A percentile compares a stretch with the other conserved stretches of the same genome.
phyloP scores from a whole-genome alignment of 2,329 filamentous ascomycete genomes.

The Camillea tinctor region DNA sequence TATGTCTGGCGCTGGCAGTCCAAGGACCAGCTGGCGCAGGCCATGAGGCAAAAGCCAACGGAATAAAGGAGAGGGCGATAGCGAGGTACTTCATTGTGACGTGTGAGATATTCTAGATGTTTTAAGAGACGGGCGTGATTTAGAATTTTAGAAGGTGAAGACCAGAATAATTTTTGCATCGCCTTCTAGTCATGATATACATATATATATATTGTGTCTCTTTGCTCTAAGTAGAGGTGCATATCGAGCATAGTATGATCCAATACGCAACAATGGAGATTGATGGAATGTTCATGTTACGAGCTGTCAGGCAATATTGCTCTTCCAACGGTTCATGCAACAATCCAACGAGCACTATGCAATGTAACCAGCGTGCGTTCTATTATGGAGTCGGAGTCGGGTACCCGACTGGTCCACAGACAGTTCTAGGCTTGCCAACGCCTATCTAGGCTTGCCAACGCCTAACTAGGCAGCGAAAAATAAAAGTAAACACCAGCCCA shows the following conservation, averaged over 20 bases:
- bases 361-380: not conserved
- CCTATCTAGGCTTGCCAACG: too few relatives aligned
- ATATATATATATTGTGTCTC: too few relatives aligned
- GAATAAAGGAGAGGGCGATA: not conserved
- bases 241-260: not conserved
- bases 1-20: not conserved
- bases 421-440: not conserved
- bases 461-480: not conserved
- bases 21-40: not conserved
- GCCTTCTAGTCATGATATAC: too few relatives aligned
- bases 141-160: too few relatives aligned
- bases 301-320: not conserved
- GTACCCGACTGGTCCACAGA: not conserved
- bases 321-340: not conserved
- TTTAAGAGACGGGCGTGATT: not conserved
- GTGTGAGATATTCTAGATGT: not conserved
- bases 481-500: not conserved
- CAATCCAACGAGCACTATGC: not conserved
- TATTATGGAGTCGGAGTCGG: too few relatives aligned
- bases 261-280: not conserved
- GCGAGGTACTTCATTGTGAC: not conserved
- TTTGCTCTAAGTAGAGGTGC: too few relatives aligned
- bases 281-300: not conserved
- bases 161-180: too few relatives aligned
- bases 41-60: not conserved